Evolutionary conservation across 495 filamentous ascomycete species (phyloP), one percentile per base, ranked within the genome.

Genomic region (Chaetomium tenue): DNA sequence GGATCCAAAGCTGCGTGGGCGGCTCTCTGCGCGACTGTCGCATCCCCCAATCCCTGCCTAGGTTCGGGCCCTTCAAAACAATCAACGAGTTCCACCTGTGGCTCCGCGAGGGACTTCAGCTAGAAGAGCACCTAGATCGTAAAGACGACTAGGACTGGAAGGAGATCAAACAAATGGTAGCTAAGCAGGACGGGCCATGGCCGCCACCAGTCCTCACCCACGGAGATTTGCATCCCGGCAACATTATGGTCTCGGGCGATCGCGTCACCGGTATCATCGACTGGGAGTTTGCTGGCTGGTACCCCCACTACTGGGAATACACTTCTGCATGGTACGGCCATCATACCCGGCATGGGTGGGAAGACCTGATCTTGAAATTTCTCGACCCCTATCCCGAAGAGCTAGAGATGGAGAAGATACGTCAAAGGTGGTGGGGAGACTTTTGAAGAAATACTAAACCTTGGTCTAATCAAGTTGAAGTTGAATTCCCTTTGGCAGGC

Each of bases 11-110:
- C 28, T 66, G 58, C 9, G 59, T 57, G 0, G 59, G 58, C 42
- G 59, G 64, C 40, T 62, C 64, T 5, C 13, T 66, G 33, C 59
- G 52, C 7, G 58, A 66, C 52, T 57, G 48, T 1, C 58, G 58
- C 44, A 42, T 66, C 2, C 28, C 52, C 22, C 25, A 30, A 9
- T 57, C 52, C 16, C 39, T 15, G 25, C 59, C 51, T 22, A 23
- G 64, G 3, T 57, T 62, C 53, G 64, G 64, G 1, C 64, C 64
- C 7, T 66, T 66, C 46, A 50, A 52, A 26, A 62, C 64, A 13
- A 58, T 46, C 12, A 58, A 66, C 2, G 64, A 66, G 3, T 62
- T 66, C 30, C 57, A 65, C 28, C 16, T 48, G 2, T 65, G 63
- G 63, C 57, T 65, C 3, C 57, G 63, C 9, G 20, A 56, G 2